phyloP scores from a whole-genome alignment of 208 protist species.

The Acanthamoeba lugdunensis region DNA sequence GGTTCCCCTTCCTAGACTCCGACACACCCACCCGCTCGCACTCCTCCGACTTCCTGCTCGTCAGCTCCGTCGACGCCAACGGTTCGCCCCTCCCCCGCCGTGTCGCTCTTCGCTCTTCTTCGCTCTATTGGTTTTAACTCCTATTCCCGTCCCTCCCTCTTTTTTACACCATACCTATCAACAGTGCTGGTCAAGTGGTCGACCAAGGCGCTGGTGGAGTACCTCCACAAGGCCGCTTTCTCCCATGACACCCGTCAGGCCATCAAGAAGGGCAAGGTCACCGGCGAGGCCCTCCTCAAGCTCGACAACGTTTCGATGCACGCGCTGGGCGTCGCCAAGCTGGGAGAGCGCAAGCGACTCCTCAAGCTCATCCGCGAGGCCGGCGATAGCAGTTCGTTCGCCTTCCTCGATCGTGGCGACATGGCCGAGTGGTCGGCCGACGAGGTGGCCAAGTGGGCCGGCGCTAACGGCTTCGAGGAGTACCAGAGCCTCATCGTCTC shows the following conservation, averaged over 20 bases:
- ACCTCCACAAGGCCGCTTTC: not conserved
- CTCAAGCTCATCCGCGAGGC: conserved; percentile 13
- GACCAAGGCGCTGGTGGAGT: not conserved
- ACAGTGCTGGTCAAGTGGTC: not conserved
- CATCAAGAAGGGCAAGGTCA: conserved; percentile 30
- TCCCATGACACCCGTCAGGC: not conserved
- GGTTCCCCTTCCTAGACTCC: not conserved
- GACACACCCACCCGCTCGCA: not conserved
- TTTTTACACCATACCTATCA: too few relatives aligned
- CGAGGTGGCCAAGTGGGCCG: conserved; percentile 16
- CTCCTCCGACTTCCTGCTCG: not conserved
- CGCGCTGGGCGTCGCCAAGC: not conserved
- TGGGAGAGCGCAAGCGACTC: conserved; percentile 15
- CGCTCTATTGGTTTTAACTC: not conserved
- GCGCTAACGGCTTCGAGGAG: conserved; percentile 28
- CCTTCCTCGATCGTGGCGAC: conserved; percentile 5
- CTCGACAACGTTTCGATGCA: not conserved
- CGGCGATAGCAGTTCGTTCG: not conserved
- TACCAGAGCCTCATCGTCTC: not conserved
- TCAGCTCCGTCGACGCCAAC: not conserved
- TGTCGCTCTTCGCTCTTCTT: not conserved
- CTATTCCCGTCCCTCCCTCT: too few relatives aligned
- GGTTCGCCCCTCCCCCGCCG: not conserved
- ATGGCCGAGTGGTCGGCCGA: conserved; percentile 20
- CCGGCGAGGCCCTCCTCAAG: conserved; percentile 44